Evolutionary conservation across 139 green algal genomes (phyloP), one percentile per base, ranked within the genome.

Genomic region (Picochlorum sp.): DNA sequence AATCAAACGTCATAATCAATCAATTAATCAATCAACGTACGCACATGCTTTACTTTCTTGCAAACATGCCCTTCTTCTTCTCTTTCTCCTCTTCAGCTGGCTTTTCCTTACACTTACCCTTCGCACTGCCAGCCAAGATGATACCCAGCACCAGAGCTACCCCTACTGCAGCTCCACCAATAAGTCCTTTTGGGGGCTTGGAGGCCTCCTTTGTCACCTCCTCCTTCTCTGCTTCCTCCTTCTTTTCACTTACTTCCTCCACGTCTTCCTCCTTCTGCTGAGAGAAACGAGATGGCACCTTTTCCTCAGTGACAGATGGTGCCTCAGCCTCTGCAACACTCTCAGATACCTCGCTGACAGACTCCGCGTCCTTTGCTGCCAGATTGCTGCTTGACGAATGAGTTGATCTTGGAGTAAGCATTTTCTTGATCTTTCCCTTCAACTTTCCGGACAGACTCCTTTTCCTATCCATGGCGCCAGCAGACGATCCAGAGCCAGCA

Each of bases 371-470:
- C 59, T 52, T 30, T 57, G 21, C 28, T 65, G 26, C 59, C 24
- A 44, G 14, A 24, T 18, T 66, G 26, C 24, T 49, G 24, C 8
- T 16, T 9, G 26, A n/a, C 0, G 26, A 20, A 21, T 20, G 8
- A 26, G 34, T 13, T 4, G 34, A 41, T 41, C 34, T 41, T 41
- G 34, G 34, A 41, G 34, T 41, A 41, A 41, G 34, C 34, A 41
- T 41, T 41, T 41, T 41, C 34, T 69, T 69, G 62, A 69, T 45
- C n/a, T 20, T 44, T 28, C 37, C 28, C 21, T 45, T 58, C 11
- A 69, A 62, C 41, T 69, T 69, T 7, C n/a, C n/a, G 45, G 16
- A 14, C 16, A 69, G 26, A 49, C 62, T 69, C 62, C 62, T 69
- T 49, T 63, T 69, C 62, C 52, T 69, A 16, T 41, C 45, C 13